Evolutionary conservation across 495 filamentous ascomycete genomes (phyloP).

Genomic region (Hypoxylon crocopeplum): DNA sequence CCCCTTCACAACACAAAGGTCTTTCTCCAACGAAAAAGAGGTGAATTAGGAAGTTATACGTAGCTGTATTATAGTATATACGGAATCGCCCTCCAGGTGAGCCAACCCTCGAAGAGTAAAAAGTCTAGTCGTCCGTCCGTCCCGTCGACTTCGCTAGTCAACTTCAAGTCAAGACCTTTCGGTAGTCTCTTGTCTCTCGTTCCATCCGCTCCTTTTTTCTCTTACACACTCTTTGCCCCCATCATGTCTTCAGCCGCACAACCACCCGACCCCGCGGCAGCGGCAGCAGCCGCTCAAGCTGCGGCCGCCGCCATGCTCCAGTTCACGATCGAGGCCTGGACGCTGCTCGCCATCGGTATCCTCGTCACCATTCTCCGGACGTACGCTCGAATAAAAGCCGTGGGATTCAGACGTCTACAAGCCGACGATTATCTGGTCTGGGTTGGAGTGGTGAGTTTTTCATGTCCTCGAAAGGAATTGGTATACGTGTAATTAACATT

Average conservation of each 20-base stretch:
- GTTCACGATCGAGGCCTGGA: slow-evolving; percentile 54
- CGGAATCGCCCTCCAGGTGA: slow-evolving; percentile 5
- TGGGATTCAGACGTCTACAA: slow-evolving; percentile 44
- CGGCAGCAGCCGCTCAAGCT: slow-evolving; percentile 35
- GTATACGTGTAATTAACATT: slow-evolving; percentile 10
- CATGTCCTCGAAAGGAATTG: not conserved
- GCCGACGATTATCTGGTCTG: slow-evolving; percentile 51
- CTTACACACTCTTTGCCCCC: slow-evolving; percentile 2
- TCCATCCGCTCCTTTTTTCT: slow-evolving; percentile 7
- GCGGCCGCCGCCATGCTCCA: slow-evolving; percentile 40
- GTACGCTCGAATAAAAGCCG: slow-evolving; percentile 43
- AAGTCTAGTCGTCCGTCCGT: slow-evolving; percentile 10
- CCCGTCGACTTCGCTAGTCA: slow-evolving; percentile 18
- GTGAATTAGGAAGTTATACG: slow-evolving; percentile 16
- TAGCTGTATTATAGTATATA: slow-evolving; percentile 19
- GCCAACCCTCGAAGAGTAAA: slow-evolving; percentile 14
- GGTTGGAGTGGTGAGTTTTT: slow-evolving; percentile 48
- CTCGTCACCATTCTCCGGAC: slow-evolving; percentile 45
- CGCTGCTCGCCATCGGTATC: slow-evolving; percentile 51
- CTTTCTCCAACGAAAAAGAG: slow-evolving; percentile 10
- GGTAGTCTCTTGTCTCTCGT: slow-evolving; percentile 14
- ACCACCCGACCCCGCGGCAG: slow-evolving; percentile 22
- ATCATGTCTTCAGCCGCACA: slow-evolving; percentile 24
- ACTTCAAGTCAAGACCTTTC: slow-evolving; percentile 27
- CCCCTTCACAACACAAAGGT: slow-evolving; percentile 22